phyloP scores from a whole-genome alignment of 441 rosid genomes.

The Adansonia grandidieri region DNA sequence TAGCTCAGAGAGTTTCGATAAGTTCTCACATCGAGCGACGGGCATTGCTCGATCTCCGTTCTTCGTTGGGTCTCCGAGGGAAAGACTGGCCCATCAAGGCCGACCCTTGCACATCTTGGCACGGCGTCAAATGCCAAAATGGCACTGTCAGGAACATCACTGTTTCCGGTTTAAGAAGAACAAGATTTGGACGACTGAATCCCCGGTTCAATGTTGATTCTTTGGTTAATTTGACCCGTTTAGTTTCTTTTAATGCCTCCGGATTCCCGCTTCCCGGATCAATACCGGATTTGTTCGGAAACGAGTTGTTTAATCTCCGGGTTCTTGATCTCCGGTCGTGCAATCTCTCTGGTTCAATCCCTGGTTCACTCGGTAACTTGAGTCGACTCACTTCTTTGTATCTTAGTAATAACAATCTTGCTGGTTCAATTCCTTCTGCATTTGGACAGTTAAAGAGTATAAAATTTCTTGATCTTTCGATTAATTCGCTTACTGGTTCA shows the following conservation, averaged over 20 bases:
- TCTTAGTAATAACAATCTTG: slow-evolving; percentile 44
- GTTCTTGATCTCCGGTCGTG: slow-evolving; percentile 65
- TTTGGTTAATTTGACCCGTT: slow-evolving; percentile 48
- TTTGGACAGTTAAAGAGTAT: slow-evolving; percentile 40
- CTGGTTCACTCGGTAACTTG: slow-evolving; percentile 46
- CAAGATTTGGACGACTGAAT: slow-evolving; percentile 46
- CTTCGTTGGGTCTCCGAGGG: slow-evolving; percentile 58
- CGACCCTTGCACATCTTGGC: slow-evolving; percentile 60
- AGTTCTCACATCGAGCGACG: slow-evolving; percentile 45
- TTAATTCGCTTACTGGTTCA: slow-evolving; percentile 50
- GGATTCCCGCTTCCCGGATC: slow-evolving; percentile 60
- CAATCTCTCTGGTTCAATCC: slow-evolving; percentile 47
- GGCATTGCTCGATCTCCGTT: slow-evolving; percentile 57
- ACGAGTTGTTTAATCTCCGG: slow-evolving; percentile 38
- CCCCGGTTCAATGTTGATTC: slow-evolving; percentile 58
- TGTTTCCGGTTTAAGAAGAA: slow-evolving; percentile 60
- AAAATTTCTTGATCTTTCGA: slow-evolving; percentile 52
- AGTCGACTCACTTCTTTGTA: slow-evolving; percentile 36
- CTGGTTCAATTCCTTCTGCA: slow-evolving; percentile 46
- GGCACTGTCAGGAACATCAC: slow-evolving; percentile 48
- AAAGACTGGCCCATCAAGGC: slow-evolving; percentile 62
- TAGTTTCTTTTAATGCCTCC: slow-evolving; percentile 63
- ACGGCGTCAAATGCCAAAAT: slow-evolving; percentile 50
- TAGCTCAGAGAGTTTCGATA: slow-evolving; percentile 40
- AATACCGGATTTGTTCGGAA: slow-evolving; percentile 59